phyloP scores from a whole-genome alignment of 495 filamentous ascomycete species.

The Bacidia rubella region DNA sequence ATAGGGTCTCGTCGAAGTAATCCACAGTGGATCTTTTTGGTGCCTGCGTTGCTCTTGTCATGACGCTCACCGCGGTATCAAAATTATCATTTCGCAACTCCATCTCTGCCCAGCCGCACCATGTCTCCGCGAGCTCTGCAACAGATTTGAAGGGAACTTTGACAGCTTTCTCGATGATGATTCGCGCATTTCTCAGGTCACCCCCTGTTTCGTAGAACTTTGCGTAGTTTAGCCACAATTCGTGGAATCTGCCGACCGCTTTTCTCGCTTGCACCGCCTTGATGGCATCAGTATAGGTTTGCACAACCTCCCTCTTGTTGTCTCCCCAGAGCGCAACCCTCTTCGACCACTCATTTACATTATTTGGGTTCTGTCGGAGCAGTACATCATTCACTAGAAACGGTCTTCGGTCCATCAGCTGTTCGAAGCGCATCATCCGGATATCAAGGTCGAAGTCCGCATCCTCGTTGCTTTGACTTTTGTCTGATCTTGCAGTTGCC shows the following conservation, averaged over 20 bases:
- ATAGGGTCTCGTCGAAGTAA: slow-evolving; percentile 92
- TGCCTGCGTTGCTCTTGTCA: slow-evolving; percentile 92
- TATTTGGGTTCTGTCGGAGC: slow-evolving; percentile 90
- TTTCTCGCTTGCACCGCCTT: slow-evolving; percentile 88
- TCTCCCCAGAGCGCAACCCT: slow-evolving; percentile 88
- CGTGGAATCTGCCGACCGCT: slow-evolving; percentile 84
- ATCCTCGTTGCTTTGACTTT: slow-evolving; percentile 67
- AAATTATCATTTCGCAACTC: slow-evolving; percentile 93
- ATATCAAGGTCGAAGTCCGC: slow-evolving; percentile 95
- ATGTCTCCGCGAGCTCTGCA: slow-evolving; percentile 89
- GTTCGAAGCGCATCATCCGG: slow-evolving; percentile 94
- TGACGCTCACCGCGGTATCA: slow-evolving; percentile 83
- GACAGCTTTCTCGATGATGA: slow-evolving; percentile 95
- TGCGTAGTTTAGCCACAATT: slow-evolving; percentile 94
- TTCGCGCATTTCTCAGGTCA: slow-evolving; percentile 69
- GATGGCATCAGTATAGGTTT: slow-evolving; percentile 93
- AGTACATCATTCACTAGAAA: slow-evolving; percentile 97
- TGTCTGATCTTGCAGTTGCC: slow-evolving; percentile 67
- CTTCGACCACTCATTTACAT: slow-evolving; percentile 95
- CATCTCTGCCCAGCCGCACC: slow-evolving; percentile 98
- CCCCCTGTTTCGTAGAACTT: slow-evolving; percentile 91
- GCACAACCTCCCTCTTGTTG: slow-evolving; percentile 79
- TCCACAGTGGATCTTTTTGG: slow-evolving; percentile 91
- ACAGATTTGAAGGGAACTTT: slow-evolving; percentile 96
- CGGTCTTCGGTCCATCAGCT: slow-evolving; percentile 91